Conservation (phyloP, 768 basidiomycete species). For the Tricholoma matsutake region DNA sequence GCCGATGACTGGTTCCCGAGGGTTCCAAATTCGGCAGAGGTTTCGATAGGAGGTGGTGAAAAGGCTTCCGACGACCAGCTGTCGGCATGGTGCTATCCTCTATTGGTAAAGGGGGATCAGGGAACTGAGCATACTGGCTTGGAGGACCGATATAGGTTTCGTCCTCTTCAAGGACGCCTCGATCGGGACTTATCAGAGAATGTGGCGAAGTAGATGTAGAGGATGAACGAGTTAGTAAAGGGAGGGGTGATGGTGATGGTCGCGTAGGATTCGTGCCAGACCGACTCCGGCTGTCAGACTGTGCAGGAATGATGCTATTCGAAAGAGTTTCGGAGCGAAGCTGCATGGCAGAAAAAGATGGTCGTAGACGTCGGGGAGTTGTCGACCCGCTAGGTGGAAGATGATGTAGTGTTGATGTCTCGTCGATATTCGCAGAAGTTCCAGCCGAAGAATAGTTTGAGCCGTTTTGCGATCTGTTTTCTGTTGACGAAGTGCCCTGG, state of each 20-base stretch:
- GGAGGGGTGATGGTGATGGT: conserved; percentile 40
- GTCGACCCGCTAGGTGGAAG: conserved; percentile 49
- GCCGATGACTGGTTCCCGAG: conserved; percentile 40
- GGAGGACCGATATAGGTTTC: conserved; percentile 63
- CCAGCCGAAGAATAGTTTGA: conserved; percentile 46
- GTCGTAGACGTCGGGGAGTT: conserved; percentile 61
- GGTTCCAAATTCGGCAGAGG: conserved; percentile 39
- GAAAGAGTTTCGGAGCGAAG: conserved; percentile 45
- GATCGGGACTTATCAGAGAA: conserved; percentile 33
- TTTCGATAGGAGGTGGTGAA: conserved; percentile 67
- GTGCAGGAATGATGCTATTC: conserved; percentile 28
- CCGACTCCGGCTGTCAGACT: conserved; percentile 53
- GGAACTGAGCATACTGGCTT: conserved; percentile 68
- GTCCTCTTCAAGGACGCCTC: conserved; percentile 40
- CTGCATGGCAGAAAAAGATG: conserved; percentile 78
- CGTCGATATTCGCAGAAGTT: conserved; percentile 52
- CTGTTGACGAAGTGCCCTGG: conserved; percentile 68
- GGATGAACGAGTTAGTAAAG: conserved; percentile 48
- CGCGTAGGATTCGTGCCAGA: conserved; percentile 66
- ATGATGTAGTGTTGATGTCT: conserved; percentile 46
- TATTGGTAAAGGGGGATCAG: conserved; percentile 54
- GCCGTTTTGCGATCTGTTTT: conserved; percentile 63
- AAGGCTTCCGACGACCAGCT: conserved; percentile 62
- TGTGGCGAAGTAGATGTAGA: conserved; percentile 55
- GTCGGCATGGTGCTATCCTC: conserved; percentile 51